A percentile compares a stretch with the other conserved stretches of the same genome.
Evolutionary conservation across 257 asterid genomes (phyloP).

Genomic region (Solanum pinnatisectum): DNA sequence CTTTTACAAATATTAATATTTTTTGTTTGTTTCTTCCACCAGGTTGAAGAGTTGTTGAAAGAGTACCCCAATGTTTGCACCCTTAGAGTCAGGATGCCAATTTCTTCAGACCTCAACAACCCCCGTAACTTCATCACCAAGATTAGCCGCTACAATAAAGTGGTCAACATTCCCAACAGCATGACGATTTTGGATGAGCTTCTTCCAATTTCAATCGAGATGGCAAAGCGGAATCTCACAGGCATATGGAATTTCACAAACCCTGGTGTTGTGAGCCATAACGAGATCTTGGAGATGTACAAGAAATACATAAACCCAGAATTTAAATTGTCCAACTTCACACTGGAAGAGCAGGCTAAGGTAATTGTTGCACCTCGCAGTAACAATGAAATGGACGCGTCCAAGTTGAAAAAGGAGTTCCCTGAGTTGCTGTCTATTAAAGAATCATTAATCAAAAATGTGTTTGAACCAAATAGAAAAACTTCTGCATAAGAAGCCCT

Average conservation of each 20-base stretch:
- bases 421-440: constrained; percentile 79
- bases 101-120: constrained; percentile 80
- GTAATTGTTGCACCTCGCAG: constrained; percentile 87
- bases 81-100: constrained; percentile 92
- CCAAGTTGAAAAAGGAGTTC: constrained; percentile 81
- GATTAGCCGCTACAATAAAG: constrained; percentile 69
- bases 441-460: constrained; percentile 80
- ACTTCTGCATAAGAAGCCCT: constrained; percentile 27
- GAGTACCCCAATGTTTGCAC: constrained; percentile 93
- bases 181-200: constrained; percentile 97
- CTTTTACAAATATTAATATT: neutral
- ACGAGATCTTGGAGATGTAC: constrained; percentile 89
- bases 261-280: constrained; percentile 93
- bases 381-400: constrained; percentile 83
- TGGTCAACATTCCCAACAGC: constrained; percentile 97
- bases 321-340: constrained; percentile 67
- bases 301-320: constrained; percentile 64
- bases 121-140: constrained; percentile 95
- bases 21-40: constrained; percentile 1
- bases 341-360: constrained; percentile 95
- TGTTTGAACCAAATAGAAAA: constrained; percentile 79
- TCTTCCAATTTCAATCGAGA: constrained; percentile 90
- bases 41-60: constrained; percentile 91
- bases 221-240: constrained; percentile 87
- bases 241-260: constrained; percentile 97